These are phyloP conservation scores for Hibiscus mutabilis DNA, from an alignment of 345 rosid genomes.

Conservation along the genomic window DNA sequence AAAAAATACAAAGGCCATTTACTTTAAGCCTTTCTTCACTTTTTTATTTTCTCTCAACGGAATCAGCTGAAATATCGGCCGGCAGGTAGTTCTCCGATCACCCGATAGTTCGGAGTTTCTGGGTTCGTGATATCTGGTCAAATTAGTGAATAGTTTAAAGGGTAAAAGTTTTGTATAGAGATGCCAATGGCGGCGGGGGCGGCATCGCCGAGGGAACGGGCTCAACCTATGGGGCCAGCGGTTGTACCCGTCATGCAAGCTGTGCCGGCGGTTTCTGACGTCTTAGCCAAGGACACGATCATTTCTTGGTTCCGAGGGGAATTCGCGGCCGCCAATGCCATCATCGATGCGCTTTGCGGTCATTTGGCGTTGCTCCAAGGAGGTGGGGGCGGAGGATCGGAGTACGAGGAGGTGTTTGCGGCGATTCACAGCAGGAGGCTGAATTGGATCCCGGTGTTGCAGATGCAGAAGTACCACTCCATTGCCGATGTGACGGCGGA, in stretches of 20 bases:
- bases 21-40: too few relatives aligned
- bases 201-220: conserved; percentile 24
- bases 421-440: conserved; percentile 81
- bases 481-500: conserved; percentile 63
- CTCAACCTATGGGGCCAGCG: conserved; percentile 4
- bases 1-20: background rate
- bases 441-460: conserved; percentile 96
- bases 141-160: background rate
- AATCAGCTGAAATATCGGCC: conserved; percentile 7
- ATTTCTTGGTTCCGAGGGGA: conserved; percentile 83
- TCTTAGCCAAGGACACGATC: conserved; percentile 75
- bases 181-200: conserved; percentile 54
- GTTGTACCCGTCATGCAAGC: conserved; percentile 20
- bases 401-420: conserved; percentile 58
- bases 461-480: conserved; percentile 90
- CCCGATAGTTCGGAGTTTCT: conserved; percentile 16
- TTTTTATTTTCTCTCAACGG: background rate
- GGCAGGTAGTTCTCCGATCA: background rate
- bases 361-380: conserved; percentile 46
- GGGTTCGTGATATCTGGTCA: background rate
- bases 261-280: conserved; percentile 28
- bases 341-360: conserved; percentile 76
- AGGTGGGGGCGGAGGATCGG: conserved; percentile 32
- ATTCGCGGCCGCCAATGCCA: conserved; percentile 95
- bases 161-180: conserved; percentile 5